Base-by-base conservation (phyloP, 1,284 basidiomycete genomes). In the Apiotrichum laibachii region DNA sequence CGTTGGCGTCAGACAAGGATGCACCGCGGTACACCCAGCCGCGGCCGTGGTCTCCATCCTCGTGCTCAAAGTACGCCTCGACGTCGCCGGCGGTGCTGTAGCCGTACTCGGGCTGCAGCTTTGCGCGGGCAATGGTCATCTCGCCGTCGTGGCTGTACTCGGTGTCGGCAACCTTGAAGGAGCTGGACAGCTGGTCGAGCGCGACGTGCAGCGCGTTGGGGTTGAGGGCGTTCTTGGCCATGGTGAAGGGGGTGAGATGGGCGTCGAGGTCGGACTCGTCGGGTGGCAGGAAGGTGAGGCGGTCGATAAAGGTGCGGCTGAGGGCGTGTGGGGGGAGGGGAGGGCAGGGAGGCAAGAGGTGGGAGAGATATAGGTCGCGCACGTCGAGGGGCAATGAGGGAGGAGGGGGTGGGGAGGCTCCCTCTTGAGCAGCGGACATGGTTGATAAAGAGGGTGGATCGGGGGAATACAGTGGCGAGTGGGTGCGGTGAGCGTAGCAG, bases 231-330 rank as follows among this genome's bases (percentile, higher is more conserved):
- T 43, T n/a, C 31, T 44, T 42, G 33, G 52, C 31, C 42, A 34
- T 47, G 10, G 73, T 68, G 53, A 63, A 64, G n/a, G 75, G 72
- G 6, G 70, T 61, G 39, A 78, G 64, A 51, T 71, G 69, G 2
- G 69, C 65, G 64, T 78, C 76, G 44, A 67, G 60, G 55, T 73
- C 71, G 22, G 49, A 37, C 0, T 56, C 55, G 4, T 59, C 55
- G 1, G 77, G 77, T 0, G 75, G 73, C 22, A 78, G 68, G 61
- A 73, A 78, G 1, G 67, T 53, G 16, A 72, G 67, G 16, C 76
- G 68, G n/a, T 72, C 68, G 22, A 73, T 55, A 47, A 78, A 61
- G 3, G 72, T 45, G 40, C 64, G 64, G 3, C 69, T 66, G 51
- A 75, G 55, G 15, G 73, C 62, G 15, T 63, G 58, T 6, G 63